Percentiles rank a stretch among this genome's conserved stretches.
phyloP scores from a whole-genome alignment of 2,329 filamentous ascomycete genomes.

The Lachnellula cervina region DNA sequence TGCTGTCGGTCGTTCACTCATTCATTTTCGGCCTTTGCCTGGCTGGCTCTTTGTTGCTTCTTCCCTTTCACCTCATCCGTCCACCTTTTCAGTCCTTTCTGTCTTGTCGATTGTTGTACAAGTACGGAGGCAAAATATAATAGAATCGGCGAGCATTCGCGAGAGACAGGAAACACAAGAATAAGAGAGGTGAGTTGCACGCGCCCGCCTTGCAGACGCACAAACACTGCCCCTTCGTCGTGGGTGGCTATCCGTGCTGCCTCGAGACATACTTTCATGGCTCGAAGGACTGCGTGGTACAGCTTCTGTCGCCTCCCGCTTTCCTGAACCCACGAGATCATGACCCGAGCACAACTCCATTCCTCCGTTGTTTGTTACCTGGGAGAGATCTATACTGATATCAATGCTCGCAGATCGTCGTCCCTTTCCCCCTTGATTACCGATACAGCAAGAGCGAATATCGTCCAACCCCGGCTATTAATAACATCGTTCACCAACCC shows the following conservation, averaged over 20 bases:
- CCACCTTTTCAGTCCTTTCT: constrained; percentile 21
- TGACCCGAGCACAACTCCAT: constrained; percentile 11
- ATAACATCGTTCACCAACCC: constrained; percentile 5
- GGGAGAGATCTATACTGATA: constrained; percentile 16
- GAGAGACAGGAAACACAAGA: constrained; percentile 14
- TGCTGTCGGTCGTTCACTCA: not conserved
- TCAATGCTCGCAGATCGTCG: constrained; percentile 18
- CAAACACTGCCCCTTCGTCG: constrained; percentile 19
- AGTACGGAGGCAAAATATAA: constrained; percentile 8
- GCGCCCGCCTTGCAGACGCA: constrained; percentile 19
- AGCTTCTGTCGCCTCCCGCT: constrained; percentile 14
- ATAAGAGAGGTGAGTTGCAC: constrained; percentile 21
- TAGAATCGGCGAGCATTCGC: constrained; percentile 10
- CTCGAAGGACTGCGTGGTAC: constrained; percentile 21
- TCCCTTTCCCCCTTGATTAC: not conserved
- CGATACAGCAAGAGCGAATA: constrained; percentile 4
- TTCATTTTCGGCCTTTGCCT: constrained; percentile 6
- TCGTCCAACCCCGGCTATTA: constrained; percentile 12
- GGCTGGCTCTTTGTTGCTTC: not conserved
- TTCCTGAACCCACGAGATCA: constrained; percentile 23
- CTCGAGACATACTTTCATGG: constrained; percentile 23
- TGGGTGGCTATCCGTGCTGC: constrained; percentile 15
- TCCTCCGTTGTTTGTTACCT: constrained; percentile 14
- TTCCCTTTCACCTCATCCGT: not conserved
- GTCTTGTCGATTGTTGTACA: constrained; percentile 17